Evolutionary conservation across 441 rosid genomes (phyloP).

Genomic region (Isatis lusitanica): DNA sequence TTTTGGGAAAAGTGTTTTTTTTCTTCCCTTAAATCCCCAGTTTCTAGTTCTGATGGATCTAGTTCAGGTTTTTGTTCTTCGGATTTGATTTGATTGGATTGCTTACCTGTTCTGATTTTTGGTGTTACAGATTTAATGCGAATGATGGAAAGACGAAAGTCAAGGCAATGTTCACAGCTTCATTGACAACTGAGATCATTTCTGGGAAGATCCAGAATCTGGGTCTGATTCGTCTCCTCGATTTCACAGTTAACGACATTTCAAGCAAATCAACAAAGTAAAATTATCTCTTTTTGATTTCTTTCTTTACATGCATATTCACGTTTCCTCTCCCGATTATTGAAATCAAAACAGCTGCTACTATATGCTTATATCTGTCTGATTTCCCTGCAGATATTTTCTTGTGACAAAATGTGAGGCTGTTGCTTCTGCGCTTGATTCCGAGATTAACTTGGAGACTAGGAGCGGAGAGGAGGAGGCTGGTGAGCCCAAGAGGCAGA

Average conservation of each 20-base stretch:
- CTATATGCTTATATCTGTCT: neutral
- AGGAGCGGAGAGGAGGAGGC: conserved; percentile 34
- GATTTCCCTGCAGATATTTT: conserved; percentile 54
- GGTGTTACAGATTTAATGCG: conserved; percentile 59
- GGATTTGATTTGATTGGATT: neutral
- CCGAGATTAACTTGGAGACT: conserved; percentile 47
- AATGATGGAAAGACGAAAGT: conserved; percentile 70
- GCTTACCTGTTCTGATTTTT: neutral
- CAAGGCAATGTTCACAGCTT: conserved; percentile 66
- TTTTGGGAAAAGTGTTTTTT: neutral
- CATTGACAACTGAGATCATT: conserved; percentile 55
- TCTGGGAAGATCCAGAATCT: conserved; percentile 71
- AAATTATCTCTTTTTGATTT: neutral
- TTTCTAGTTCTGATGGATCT: neutral
- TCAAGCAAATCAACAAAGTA: conserved; percentile 83
- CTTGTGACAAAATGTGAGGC: conserved; percentile 75
- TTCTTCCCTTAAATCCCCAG: too few species aligned
- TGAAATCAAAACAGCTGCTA: neutral
- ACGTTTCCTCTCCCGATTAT: neutral
- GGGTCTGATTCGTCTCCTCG: conserved; percentile 66
- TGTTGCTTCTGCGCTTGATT: conserved; percentile 67
- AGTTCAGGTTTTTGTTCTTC: neutral
- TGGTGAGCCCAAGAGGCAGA: conserved; percentile 42
- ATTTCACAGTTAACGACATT: conserved; percentile 80
- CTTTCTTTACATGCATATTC: neutral